Conservation (phyloP, 1,139 yeast species). For the Diutina siamensis region DNA sequence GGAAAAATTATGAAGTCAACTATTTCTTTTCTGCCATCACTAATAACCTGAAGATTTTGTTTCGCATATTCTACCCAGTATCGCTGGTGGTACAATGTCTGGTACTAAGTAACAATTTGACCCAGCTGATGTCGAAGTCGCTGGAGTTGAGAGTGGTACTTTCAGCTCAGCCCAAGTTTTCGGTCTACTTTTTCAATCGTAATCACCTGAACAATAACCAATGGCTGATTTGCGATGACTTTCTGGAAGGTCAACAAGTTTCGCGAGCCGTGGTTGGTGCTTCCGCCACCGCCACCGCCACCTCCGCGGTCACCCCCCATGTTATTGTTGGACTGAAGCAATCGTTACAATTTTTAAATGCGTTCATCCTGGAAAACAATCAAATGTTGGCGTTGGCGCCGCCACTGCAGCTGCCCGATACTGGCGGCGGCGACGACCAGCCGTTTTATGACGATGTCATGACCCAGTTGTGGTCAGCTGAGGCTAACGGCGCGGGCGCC, state of each 20-base stretch:
- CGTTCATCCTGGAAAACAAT: conserved; percentile 35
- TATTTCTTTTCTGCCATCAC: conserved; percentile 64
- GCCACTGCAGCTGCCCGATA: neutral
- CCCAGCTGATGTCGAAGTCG: conserved; percentile 20
- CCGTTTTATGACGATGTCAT: neutral
- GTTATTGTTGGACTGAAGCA: conserved; percentile 41
- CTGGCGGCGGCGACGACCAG: neutral
- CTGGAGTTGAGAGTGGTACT: conserved; percentile 41
- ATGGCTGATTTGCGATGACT: conserved; percentile 78
- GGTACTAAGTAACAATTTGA: conserved; percentile 28
- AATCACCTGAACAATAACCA: conserved; percentile 44
- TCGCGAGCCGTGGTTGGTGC: conserved; percentile 39
- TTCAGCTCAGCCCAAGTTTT: conserved; percentile 58
- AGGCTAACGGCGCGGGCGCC: conserved; percentile 4
- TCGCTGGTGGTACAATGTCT: conserved; percentile 35
- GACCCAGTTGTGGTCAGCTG: neutral
- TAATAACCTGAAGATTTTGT: conserved; percentile 53
- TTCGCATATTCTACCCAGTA: conserved; percentile 59
- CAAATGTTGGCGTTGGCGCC: conserved; percentile 2
- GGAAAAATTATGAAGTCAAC: conserved; percentile 58
- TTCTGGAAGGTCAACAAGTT: conserved; percentile 73
- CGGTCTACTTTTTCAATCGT: conserved; percentile 54
- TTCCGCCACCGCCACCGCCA: conserved; percentile 38
- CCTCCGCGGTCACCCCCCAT: conserved; percentile 46
- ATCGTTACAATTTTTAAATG: conserved; percentile 41